Base-by-base conservation (phyloP, 2,329 filamentous ascomycete species). In the Boeremia exigua region DNA sequence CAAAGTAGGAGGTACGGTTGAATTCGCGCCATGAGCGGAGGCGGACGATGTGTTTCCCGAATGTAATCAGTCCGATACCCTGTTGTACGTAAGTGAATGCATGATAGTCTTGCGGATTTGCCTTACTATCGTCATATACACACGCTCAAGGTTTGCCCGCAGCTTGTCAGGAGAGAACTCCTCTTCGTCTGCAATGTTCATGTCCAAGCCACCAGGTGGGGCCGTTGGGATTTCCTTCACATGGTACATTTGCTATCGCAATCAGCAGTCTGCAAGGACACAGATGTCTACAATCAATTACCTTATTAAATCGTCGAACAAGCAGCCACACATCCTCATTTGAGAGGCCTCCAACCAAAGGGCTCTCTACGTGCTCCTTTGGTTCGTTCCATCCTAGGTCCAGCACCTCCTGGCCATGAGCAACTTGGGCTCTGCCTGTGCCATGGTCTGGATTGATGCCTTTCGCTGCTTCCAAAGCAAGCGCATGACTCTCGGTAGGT, bases 81-180 rank as follows among this genome's bases (percentile, higher is more conserved):
- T 75, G 48, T 1, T 6, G 30, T 29, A 6, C 15, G 54, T 70
- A 17, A 68, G 56, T 19, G 28, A 19, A 6, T 28, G 7, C 1
- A 15, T 11, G 8, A 3, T 3, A 27, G 12, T 7, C 1, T 6
- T 14, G 1, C 8, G 27, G 7, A 0, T 8, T 37, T 3, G 29
- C 12, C 73, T 54, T 70, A 75, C 79, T 0, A 96, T 85, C 0
- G 88, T 91, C 82, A 92, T 92, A 71, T 96, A 96, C 10, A 95
- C 78, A 12, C 92, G 82, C 75, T 96, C 92, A 4, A 95, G 72
- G 48, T 89, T 92, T 2, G 88, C 85, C 10, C 91, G 83, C 39
- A 96, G 79, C 76, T 95, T 95, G 68, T 95, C 91, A 0, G 91
- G 91, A 0, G 89, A 91, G 72, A 95, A 95, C 54, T 93, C 89